Evolutionary conservation across 2,329 filamentous ascomycete species (phyloP), one percentile per base, ranked within the genome.

Genomic region (Trichoderma breve): DNA sequence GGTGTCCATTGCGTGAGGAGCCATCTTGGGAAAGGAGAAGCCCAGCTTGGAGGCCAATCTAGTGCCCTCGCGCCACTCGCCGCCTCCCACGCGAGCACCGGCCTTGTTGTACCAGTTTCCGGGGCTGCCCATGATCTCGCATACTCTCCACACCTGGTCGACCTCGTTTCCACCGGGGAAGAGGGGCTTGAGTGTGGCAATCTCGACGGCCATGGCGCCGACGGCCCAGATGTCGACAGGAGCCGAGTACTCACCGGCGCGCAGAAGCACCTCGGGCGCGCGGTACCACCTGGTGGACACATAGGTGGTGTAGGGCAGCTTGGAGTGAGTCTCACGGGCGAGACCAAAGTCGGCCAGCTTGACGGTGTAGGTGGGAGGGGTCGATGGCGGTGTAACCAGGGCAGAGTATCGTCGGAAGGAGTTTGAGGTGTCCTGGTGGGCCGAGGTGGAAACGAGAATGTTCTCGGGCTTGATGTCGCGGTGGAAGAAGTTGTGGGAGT

Each of bases 11-110:
- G 95, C 90, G 81, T 98, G 96, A 65, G 96, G 96, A 26, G 96
- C 95, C 96, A 99, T 98, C 90, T 96, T 98, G 73, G 96, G 96
- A 83, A 99, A 99, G 0, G 96, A 98, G 82, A 99, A 99, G 71
- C 96, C 96, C 74, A 99, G 88, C 86, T 98, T 98, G 76, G 96
- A 94, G 71, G 96, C 96, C 72, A 99, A 86, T 73, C 94, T 89
- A 60, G 94, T 94, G 71, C 96, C 96, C 72, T 99, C 96, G 78
- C 94, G 94, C 96, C 96, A 99, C 76, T 99, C 96, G 78, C 96
- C 96, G 79, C 96, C 96, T 70, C 96, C 96, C 32, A 99, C 93
- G 75, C 91, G 92, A 30, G 87, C 86, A 28, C 95, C 95, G 6
- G 93, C 87, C 83, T 98, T 98, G 86, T 93, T 97, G 81, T 97